Conservation (phyloP, 306 rosid species). For the Hippophae rhamnoides region DNA sequence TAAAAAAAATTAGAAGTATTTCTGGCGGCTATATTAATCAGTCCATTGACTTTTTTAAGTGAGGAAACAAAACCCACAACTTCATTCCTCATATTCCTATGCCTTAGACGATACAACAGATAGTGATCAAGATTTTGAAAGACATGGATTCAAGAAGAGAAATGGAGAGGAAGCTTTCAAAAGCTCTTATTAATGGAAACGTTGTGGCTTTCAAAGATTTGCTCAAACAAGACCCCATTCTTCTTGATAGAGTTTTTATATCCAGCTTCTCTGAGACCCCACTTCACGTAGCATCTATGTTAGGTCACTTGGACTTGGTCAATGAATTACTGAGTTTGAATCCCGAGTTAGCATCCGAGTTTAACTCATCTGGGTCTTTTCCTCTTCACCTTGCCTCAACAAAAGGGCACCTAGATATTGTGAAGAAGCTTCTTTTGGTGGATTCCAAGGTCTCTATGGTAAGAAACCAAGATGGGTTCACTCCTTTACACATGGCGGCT, state of each 20-base stretch:
- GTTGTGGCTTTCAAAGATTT: conserved; percentile 11
- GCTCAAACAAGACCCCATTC: conserved; percentile 17
- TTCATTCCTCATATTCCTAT: too few relatives aligned
- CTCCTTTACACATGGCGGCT: conserved; percentile 27
- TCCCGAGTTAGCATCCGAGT: conserved; percentile 19
- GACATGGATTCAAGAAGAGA: background rate
- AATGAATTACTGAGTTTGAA: conserved; percentile 14
- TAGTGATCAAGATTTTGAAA: too few relatives aligned
- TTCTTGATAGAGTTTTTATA: conserved; percentile 9
- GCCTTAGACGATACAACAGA: too few relatives aligned
- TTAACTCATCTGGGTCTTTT: conserved; percentile 18
- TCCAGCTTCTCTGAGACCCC: conserved; percentile 19
- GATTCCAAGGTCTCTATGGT: conserved; percentile 10
- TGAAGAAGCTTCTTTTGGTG: conserved; percentile 9
- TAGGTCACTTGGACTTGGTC: conserved; percentile 12
- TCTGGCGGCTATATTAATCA: too few relatives aligned
- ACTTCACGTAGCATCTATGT: conserved; percentile 23
- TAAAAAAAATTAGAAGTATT: too few relatives aligned
- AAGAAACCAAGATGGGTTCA: conserved; percentile 22
- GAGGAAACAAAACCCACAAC: too few relatives aligned
- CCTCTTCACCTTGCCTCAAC: conserved; percentile 26
- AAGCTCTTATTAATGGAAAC: conserved; percentile 11
- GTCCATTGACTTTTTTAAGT: too few relatives aligned
- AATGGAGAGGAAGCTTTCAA: conserved; percentile 20
- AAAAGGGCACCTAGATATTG: conserved; percentile 14